Base-by-base conservation (phyloP, 2,329 filamentous ascomycete species). In the Clonostachys sp. region DNA sequence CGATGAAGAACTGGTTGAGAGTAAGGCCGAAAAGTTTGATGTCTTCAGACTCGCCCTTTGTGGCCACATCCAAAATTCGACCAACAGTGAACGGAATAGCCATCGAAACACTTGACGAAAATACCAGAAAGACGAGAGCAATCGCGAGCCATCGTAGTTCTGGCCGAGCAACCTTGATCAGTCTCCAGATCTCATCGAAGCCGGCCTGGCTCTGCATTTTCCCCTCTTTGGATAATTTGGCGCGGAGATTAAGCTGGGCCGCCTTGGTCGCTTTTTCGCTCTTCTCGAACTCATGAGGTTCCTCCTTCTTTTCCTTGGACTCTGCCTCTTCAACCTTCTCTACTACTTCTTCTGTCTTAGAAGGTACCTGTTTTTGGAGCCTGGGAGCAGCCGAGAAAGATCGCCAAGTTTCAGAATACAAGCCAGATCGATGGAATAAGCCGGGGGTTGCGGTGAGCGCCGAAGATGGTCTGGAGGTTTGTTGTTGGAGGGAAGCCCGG, bases 1-100 rank as follows among this genome's bases (percentile, higher is more conserved):
- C 89, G 45, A 85, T 70, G 68, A 96, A 99, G 74, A 99, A 97
- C 60, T 95, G 89, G 38, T 82, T 84, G 61, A 95, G 74, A 41
- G 86, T 87, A 50, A 97, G 70, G 17, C 94, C 94, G 62, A 97
- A 94, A 12, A 97, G 74, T 47, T 81, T 81, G 35, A 77, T 75
- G 17, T 82, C 86, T 45, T 87, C 83, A 17, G 75, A 73, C 9
- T 81, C 73, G 39, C 81, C 77, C 59, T 91, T 87, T 10, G 91
- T 95, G 9, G 92, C 90, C 46, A 94, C 81, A 67, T 99, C 94
- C 64, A 99, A 74, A 52, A 99, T 95, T 62, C 91, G 92, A 48
- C 94, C 94, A 54, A 99, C 95, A 0, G 91, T 95, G 63, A 96
- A 96, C 2, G 94, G 94, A 50, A 99, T 89, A 3, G 90, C 91